These are phyloP conservation scores for Colletotrichum graminicola DNA, from an alignment of 2,329 filamentous ascomycete species.

Conservation along the genomic window DNA sequence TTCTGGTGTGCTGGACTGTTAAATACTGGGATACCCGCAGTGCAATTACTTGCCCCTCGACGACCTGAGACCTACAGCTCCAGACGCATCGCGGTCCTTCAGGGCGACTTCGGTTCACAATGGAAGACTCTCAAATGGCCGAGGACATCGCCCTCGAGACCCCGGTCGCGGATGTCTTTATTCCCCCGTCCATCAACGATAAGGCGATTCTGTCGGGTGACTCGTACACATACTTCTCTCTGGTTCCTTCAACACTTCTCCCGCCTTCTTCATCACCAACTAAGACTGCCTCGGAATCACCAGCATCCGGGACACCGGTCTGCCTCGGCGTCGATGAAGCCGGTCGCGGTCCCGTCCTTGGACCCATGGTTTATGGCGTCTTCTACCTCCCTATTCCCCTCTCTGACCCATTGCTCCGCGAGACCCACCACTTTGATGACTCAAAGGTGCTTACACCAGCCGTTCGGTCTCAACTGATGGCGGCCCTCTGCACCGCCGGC, in stretches of 20 bases:
- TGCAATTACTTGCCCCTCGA: not conserved
- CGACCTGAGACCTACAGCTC: not conserved
- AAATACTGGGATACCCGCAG: not conserved
- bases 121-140: conserved; percentile 56
- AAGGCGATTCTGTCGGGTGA: conserved; percentile 70
- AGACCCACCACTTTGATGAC: conserved; percentile 90
- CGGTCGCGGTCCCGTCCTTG: conserved; percentile 92
- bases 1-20: not conserved
- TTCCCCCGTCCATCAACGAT: conserved; percentile 77
- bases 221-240: conserved; percentile 79
- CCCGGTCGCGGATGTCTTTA: conserved; percentile 59
- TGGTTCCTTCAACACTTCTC: conserved; percentile 72
- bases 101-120: conserved; percentile 42
- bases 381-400: conserved; percentile 81
- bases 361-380: conserved; percentile 79
- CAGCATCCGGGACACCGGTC: conserved; percentile 53
- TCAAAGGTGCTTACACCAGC: conserved; percentile 88
- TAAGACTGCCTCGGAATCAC: conserved; percentile 21
- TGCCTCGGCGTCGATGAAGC: conserved; percentile 95
- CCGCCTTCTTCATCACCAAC: conserved; percentile 50
- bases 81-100: conserved; percentile 1
- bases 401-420: conserved; percentile 79
- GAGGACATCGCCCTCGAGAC: conserved; percentile 53
- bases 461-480: conserved; percentile 80
- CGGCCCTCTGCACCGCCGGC: conserved; percentile 74